Evolutionary conservation across 164 flowering plant genomes (phyloP), one percentile per base, ranked within the genome.

Genomic region (Platanus orientalis): DNA sequence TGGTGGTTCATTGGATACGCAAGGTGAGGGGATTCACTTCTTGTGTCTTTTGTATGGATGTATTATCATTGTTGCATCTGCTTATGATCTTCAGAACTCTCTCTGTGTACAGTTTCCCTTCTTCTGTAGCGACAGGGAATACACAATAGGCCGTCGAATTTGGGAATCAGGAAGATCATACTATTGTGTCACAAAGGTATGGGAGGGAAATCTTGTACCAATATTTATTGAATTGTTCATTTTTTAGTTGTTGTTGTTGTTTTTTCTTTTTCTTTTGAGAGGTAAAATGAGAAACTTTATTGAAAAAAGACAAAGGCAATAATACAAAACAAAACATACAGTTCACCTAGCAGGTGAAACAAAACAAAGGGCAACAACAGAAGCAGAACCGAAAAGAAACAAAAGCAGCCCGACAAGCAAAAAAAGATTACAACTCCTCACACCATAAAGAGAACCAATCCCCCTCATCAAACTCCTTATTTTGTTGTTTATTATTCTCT

Each of bases 151-250:
- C 14, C 87, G 96, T 7, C 80, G 92, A 54, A 84, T 86, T 51
- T 89, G 90, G 92, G 79, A 79, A 60, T 70, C 79, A 0, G 86
- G 79, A 49, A 50, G 71, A 47, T 30, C 82, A 7, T 89, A 84
- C 66, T 89, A 89, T 56, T 89, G 96, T 58, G 83, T 86, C 6
- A 84, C 96, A 6, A 86, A 89, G 90, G 90, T 87, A 78, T 49
- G 11, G 21, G 1, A 63, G 5, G 17, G 5, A 20, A 57, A 45
- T 11, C 10, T 58, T 19, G 44, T 51, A 44, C 11, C 11, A 26
- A 25, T 36, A 25, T 59, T 42, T 27, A 21, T 14, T 54, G 3
- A 49, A 16, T 45, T 5, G 53, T 63, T 49, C 63, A 58, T 36
- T n/a, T n/a, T n/a, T n/a, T n/a, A n/a, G n/a, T n/a, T n/a, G n/a